Evolutionary conservation across 768 basidiomycete species (phyloP), one percentile per base, ranked within the genome.

Genomic region (Collybiopsis luxurians): DNA sequence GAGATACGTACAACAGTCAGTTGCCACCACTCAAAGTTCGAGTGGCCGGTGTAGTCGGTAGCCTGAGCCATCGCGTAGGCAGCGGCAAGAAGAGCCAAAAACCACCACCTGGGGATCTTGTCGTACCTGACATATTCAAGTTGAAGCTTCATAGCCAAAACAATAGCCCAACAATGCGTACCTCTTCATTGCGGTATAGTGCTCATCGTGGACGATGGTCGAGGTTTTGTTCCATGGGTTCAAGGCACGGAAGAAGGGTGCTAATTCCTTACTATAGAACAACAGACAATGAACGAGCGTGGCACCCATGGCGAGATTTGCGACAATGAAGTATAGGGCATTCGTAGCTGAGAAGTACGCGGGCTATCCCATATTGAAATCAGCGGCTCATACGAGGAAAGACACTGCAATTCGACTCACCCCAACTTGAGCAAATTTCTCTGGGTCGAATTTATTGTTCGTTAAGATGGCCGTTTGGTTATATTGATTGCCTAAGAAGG

Each of bases 271-370:
- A 64, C 72, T 68, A 61, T 75, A 70, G 68, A 69, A 74, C 59
- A 74, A 62, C 56, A 65, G 52, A 48, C 73, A 67, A 60, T 59
- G 61, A 34, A 55, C 56, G 28, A 55, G 58, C 23, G 60, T 63
- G 40, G 62, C 62, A 28, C 61, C 61, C 53, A 62, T 62, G 38
- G 61, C 61, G 30, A 62, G 57, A 60, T 62, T 62, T 21, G 55
- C 53, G 45, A 57, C 58, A 26, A 61, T 61, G 27, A 61, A 57
- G 23, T 56, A 55, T 27, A 63, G 58, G n/a, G 60, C 60, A 48
- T 74, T 72, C 27, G 70, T 68, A 3, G 69, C 67, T 12, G 72
- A 68, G 64, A 74, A 74, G 59, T 60, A 74, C 11, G 72, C 71
- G 34, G 71, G 72, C 53, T 60, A 13, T 44, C 24, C 11, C 53